A percentile compares a stretch with the other conserved stretches of the same genome.
Evolutionary conservation across 371 early-diverging fungal species (phyloP).

Genomic region (Mortierella sp.): DNA sequence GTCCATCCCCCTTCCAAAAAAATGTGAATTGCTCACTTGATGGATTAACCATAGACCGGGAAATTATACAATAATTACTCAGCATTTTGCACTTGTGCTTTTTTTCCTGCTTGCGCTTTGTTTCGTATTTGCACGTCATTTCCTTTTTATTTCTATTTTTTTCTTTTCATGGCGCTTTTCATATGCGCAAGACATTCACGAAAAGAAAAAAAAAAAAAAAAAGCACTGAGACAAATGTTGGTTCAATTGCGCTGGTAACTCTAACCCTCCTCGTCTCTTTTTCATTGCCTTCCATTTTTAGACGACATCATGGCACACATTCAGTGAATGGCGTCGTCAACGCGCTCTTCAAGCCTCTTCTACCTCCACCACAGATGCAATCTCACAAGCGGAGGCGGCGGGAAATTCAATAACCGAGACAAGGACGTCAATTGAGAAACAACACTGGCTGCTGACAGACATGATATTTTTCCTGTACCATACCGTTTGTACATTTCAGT

Average conservation of each 20-base stretch:
- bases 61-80: no score
- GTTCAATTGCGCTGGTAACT: neutral
- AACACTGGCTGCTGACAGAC: conserved; percentile 53
- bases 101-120: neutral
- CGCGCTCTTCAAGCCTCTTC: conserved; percentile 16
- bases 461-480: conserved; percentile 56
- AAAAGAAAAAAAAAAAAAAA: conserved; percentile 1
- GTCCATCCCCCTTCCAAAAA: neutral
- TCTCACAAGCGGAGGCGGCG: neutral
- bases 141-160: neutral
- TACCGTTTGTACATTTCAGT: conserved; percentile 57
- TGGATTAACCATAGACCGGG: neutral
- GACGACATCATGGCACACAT: conserved; percentile 52
- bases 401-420: neutral
- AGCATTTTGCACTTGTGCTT: neutral
- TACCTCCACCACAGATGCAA: neutral
- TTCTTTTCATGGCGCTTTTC: neutral
- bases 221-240: neutral
- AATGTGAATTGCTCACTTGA: neutral
- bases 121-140: neutral
- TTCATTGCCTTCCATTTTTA: conserved; percentile 6
- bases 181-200: conserved; percentile 29
- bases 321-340: conserved; percentile 54
- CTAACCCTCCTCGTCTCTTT: no score
- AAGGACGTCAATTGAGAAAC: conserved; percentile 40